phyloP scores from a whole-genome alignment of 805 yeast species.

The Lachancea cidri region DNA sequence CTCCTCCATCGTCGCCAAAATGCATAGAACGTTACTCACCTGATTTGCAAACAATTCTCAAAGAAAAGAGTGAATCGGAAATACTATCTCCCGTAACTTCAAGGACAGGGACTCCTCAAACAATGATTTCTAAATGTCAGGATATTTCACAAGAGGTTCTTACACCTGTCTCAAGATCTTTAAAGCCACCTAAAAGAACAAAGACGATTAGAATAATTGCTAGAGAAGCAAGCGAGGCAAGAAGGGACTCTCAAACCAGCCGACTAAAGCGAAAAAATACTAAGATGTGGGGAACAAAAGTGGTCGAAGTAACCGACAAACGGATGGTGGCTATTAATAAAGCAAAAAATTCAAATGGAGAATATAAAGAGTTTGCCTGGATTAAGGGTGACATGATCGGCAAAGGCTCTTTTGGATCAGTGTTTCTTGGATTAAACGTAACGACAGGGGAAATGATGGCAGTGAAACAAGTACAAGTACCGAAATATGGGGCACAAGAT shows the following conservation, averaged over 20 bases:
- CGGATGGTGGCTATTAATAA: slow-evolving; percentile 63
- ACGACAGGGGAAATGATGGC: slow-evolving; percentile 99
- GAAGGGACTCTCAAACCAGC: slow-evolving; percentile 34
- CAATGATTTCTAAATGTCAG: slow-evolving; percentile 18
- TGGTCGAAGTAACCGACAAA: slow-evolving; percentile 80
- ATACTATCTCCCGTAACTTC: slow-evolving; percentile 21
- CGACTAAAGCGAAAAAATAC: slow-evolving; percentile 71
- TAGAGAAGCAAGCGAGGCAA: slow-evolving; percentile 72
- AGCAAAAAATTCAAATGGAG: slow-evolving; percentile 59
- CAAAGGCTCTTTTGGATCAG: slow-evolving; percentile 94
- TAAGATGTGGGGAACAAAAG: slow-evolving; percentile 96
- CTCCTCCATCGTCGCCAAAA: slow-evolving; percentile 53
- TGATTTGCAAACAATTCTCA: not conserved
- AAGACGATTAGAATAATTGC: slow-evolving; percentile 93
- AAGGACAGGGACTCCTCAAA: slow-evolving; percentile 31
- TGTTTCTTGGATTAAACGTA: slow-evolving; percentile 83
- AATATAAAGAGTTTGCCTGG: slow-evolving; percentile 89
- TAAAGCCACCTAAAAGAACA: slow-evolving; percentile 51
- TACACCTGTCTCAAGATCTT: slow-evolving; percentile 2
- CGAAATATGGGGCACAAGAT: slow-evolving; percentile 38
- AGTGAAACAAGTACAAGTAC: slow-evolving; percentile 85
- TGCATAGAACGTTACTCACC: slow-evolving; percentile 18
- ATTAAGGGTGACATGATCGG: slow-evolving; percentile 96
- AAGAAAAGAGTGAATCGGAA: not conserved
- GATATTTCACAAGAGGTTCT: slow-evolving; percentile 10